Conservation (phyloP, 257 asterid genomes). For the Lycium ferocissimum region DNA sequence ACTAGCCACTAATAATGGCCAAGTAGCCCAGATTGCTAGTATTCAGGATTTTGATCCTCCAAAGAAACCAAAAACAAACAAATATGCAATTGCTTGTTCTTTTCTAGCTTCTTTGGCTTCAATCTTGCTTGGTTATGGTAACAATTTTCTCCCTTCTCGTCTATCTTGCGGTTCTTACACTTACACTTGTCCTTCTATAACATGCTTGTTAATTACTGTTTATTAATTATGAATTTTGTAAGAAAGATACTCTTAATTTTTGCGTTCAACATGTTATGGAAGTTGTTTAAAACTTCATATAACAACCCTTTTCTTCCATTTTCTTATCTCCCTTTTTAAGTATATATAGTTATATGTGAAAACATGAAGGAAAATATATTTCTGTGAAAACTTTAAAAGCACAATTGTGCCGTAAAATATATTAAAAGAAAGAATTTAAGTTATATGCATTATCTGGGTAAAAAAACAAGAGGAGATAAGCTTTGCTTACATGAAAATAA, state of each 20-base stretch:
- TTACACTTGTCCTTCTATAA: not conserved
- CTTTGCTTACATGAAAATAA: not conserved
- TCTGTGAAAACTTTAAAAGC: not conserved
- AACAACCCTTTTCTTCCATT: too few species aligned
- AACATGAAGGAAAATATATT: too few species aligned
- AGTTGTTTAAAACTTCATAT: not conserved
- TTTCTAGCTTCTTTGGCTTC: constrained; percentile 78
- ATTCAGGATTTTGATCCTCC: constrained; percentile 55
- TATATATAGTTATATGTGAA: too few species aligned
- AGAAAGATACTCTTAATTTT: not conserved
- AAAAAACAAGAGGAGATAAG: too few species aligned
- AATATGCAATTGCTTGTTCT: constrained; percentile 67
- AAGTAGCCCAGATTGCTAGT: not conserved
- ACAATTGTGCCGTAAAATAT: too few species aligned
- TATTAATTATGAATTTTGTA: not conserved
- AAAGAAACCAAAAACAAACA: constrained; percentile 55
- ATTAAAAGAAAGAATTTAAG: too few species aligned
- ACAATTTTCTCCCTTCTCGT: not conserved
- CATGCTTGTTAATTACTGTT: not conserved
- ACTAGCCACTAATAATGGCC: not conserved
- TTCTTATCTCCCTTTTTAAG: too few species aligned
- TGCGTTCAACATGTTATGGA: not conserved
- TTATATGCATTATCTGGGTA: too few species aligned
- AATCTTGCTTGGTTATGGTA: constrained; percentile 74
- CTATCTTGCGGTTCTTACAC: too few species aligned